These are phyloP conservation scores for Akanthomyces lecanii DNA, from an alignment of 2,329 filamentous ascomycete species.

Conservation along the genomic window DNA sequence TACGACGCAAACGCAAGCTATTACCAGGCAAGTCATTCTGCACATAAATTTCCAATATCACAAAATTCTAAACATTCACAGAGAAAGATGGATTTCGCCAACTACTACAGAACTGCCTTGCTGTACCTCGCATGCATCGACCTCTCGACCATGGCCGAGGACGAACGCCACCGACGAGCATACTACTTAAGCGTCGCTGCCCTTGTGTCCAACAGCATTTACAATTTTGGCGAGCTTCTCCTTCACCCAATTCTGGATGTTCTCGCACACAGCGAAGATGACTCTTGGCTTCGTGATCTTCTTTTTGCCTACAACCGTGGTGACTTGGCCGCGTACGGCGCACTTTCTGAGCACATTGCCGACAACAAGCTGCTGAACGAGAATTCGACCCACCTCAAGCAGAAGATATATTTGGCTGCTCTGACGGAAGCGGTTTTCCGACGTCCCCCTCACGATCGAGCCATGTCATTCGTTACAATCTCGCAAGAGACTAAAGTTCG, in stretches of 20 bases:
- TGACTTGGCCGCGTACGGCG: constrained; percentile 82
- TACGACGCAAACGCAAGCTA: constrained; percentile 94
- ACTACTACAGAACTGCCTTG: constrained; percentile 95
- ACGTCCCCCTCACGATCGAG: constrained; percentile 88
- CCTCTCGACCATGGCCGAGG: constrained; percentile 64
- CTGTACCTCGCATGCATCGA: constrained; percentile 97
- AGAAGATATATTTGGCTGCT: constrained; percentile 97
- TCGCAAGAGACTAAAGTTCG: constrained; percentile 88
- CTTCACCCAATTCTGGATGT: constrained; percentile 93
- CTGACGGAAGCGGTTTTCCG: constrained; percentile 96
- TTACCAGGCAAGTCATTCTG: constrained; percentile 59
- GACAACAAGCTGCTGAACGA: constrained; percentile 75
- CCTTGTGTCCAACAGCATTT: constrained; percentile 89
- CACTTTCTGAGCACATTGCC: constrained; percentile 73
- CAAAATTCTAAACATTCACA: constrained; percentile 20
- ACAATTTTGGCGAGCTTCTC: constrained; percentile 99
- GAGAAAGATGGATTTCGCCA: constrained; percentile 84
- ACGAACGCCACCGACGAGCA: constrained; percentile 76
- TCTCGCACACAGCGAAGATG: constrained; percentile 62
- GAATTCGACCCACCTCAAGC: constrained; percentile 80
- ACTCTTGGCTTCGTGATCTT: constrained; percentile 90
- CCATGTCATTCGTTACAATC: constrained; percentile 88
- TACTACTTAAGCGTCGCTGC: constrained; percentile 92
- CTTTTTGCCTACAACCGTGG: constrained; percentile 97
- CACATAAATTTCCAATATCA: neutral